Base-by-base conservation (phyloP, 495 filamentous ascomycete genomes). In the Penicillium soppii region DNA sequence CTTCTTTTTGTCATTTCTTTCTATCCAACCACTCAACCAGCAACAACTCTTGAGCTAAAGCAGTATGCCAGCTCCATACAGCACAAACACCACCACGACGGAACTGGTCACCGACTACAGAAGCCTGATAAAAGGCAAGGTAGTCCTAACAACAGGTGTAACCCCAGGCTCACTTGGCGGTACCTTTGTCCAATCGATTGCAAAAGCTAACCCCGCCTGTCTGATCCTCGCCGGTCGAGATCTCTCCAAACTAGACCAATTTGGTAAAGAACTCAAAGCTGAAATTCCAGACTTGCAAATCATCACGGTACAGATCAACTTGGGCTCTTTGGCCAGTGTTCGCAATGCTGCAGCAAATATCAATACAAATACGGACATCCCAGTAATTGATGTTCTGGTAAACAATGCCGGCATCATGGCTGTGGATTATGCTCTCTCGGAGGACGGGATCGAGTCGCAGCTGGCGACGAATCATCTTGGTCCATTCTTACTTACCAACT, bases 361-460 rank as follows among this genome's bases (percentile, higher is more conserved):
- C 54, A 69, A 73, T 13, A 49, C 63, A 15, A 74, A 52, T 27
- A 17, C 41, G 4, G 59, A 66, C 26, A 78, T 84, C 47, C 66
- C 76, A 47, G 57, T 72, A n/a, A 77, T 89, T 38, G 82, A 88
- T 63, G 79, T 87, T 12, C 56, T 89, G 17, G 81, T 88, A 62
- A 89, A 89, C 69, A 89, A 86, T 61, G 82, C 85, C n/a, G 85
- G 78, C 6, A 73, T 88, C 52, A 88, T 88, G 84, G 74, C 70
- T 7, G 58, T 58, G 35, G 67, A 56, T 19, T 73, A 58, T 53
- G 49, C 46, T 25, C 49, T 59, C 23, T 73, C 62, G 26, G 62
- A 27, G 19, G 73, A 76, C 16, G 72, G 72, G 0, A 55, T 78
- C 32, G 82, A 87, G 58, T 52, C 59, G 16, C 82, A 86, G 45